Percentiles rank a stretch among this genome's conserved stretches.
phyloP scores from a whole-genome alignment of 345 rosid genomes.

The Schrenkiella parvula region DNA sequence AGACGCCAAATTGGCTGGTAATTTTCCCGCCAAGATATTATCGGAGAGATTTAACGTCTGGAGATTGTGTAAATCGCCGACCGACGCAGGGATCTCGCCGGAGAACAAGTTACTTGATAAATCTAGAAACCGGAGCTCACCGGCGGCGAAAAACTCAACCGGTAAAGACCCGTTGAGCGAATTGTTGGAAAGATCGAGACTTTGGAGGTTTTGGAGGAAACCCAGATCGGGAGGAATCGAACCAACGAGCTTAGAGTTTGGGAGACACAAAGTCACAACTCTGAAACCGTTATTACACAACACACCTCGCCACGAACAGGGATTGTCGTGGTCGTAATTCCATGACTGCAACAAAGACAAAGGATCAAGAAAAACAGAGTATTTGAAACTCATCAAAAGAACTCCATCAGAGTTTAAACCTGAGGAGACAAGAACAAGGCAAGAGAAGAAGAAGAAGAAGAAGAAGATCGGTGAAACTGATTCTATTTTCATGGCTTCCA shows the following conservation, averaged over 20 bases:
- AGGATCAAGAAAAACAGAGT: conserved; percentile 68
- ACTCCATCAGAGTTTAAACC: conserved; percentile 61
- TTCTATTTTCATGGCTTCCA: conserved; percentile 35
- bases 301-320: conserved; percentile 88
- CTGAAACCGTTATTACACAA: conserved; percentile 43
- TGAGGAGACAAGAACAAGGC: conserved; percentile 29
- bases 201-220: conserved; percentile 49
- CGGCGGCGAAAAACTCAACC: conserved; percentile 46
- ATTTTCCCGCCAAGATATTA: conserved; percentile 19
- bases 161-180: conserved; percentile 81
- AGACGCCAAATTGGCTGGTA: conserved; percentile 31
- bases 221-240: conserved; percentile 76
- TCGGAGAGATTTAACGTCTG: conserved; percentile 32
- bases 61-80: conserved; percentile 24
- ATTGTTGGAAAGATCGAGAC: conserved; percentile 73
- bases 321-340: conserved; percentile 55
- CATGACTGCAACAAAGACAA: conserved; percentile 54
- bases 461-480: conserved; percentile 27
- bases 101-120: conserved; percentile 71
- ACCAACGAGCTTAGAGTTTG: conserved; percentile 62
- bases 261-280: conserved; percentile 60
- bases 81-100: conserved; percentile 50
- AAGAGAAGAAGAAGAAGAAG: conserved; percentile 32
- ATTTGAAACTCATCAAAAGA: conserved; percentile 68
- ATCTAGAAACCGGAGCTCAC: conserved; percentile 58